Conservation (phyloP, 23 red algal genomes). For the Pyropia yezoensis region DNA sequence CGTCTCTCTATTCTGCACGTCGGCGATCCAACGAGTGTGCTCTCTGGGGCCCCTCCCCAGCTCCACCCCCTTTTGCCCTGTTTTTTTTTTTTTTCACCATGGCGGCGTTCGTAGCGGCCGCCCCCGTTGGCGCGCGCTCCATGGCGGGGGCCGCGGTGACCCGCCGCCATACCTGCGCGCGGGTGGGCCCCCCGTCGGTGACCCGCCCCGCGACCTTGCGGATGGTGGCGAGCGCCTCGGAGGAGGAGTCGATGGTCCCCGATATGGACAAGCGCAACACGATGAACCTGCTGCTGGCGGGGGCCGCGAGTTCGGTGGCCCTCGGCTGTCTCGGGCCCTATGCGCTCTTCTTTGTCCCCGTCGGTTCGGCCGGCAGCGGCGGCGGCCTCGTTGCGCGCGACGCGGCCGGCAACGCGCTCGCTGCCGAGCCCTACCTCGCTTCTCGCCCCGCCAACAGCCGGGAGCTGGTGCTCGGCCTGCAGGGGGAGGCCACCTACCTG, state of each 20-base stretch:
- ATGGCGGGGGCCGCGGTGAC: conserved; percentile 15
- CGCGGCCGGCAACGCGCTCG: conserved; percentile 69
- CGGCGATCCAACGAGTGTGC: neutral
- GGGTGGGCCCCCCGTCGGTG: neutral
- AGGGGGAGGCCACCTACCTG: conserved; percentile 90
- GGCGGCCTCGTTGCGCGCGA: conserved; percentile 66
- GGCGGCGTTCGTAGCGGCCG: conserved; percentile 49
- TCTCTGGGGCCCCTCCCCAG: neutral
- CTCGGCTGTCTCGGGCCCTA: conserved; percentile 53
- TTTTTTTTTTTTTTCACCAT: neutral
- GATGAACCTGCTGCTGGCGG: conserved; percentile 74
- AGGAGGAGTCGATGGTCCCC: conserved; percentile 59
- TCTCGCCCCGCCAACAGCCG: conserved; percentile 52
- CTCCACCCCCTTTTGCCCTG: neutral
- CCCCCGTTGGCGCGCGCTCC: conserved; percentile 9
- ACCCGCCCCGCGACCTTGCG: conserved; percentile 1
- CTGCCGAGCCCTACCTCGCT: conserved; percentile 45
- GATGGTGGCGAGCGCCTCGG: conserved; percentile 46
- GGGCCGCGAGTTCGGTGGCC: conserved; percentile 38
- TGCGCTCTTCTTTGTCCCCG: conserved; percentile 81
- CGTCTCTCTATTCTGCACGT: too few species aligned
- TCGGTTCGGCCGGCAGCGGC: conserved; percentile 14
- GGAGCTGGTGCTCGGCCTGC: conserved; percentile 84
- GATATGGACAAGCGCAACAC: conserved; percentile 91
- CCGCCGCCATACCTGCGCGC: neutral